Conservation (phyloP, 805 yeast genomes). For the Barnettozyma sucrosica region DNA sequence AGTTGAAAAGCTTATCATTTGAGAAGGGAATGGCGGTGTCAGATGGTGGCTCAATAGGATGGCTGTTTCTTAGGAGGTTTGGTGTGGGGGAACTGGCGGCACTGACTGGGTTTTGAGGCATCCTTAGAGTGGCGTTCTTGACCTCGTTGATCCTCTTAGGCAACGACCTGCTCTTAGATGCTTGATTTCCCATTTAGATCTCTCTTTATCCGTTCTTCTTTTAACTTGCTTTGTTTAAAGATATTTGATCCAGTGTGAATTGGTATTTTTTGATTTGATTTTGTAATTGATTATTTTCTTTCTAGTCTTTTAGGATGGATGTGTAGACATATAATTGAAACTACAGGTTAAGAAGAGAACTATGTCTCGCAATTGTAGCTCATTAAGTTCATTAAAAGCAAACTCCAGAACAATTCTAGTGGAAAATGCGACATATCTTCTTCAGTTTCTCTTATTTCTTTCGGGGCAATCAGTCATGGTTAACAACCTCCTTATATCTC, state of each 20-base stretch:
- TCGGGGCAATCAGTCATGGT: background rate
- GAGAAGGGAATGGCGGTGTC: background rate
- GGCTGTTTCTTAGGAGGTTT: background rate
- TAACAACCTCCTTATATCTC: background rate
- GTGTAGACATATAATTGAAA: background rate
- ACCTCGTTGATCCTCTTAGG: conserved; percentile 2
- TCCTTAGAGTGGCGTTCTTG: background rate
- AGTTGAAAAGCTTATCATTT: conserved; percentile 2
- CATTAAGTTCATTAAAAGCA: background rate
- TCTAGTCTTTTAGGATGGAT: too few relatives aligned
- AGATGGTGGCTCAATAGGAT: background rate
- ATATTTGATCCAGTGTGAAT: too few relatives aligned
- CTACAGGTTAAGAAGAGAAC: background rate
- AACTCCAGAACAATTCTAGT: too few relatives aligned
- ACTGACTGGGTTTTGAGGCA: background rate
- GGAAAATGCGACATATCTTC: background rate
- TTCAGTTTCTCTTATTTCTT: background rate
- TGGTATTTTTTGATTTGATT: background rate
- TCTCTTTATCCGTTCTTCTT: background rate
- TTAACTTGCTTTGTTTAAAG: too few relatives aligned
- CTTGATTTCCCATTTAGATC: conserved; percentile 7
- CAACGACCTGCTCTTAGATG: conserved; percentile 9
- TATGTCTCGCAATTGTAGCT: background rate
- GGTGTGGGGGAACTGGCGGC: background rate
- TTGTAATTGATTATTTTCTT: too few relatives aligned